Conservation (phyloP, 2,329 filamentous ascomycete genomes). For the Paecilomyces niveus region DNA sequence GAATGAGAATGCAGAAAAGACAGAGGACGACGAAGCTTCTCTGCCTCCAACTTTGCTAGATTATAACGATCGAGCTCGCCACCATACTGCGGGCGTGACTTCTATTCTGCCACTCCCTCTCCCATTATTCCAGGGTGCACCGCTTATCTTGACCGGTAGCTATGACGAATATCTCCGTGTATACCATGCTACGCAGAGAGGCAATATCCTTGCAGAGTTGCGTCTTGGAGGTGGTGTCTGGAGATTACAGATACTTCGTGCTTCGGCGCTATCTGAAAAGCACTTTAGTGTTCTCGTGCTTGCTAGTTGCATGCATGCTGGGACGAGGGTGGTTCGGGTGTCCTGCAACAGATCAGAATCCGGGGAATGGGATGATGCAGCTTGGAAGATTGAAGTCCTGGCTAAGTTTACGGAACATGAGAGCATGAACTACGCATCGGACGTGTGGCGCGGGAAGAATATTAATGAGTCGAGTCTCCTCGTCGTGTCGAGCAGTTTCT, state of each 20-base stretch:
- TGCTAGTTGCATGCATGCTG: constrained; percentile 91
- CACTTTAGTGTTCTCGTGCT: constrained; percentile 48
- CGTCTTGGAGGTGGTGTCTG: constrained; percentile 78
- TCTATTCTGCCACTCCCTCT: constrained; percentile 66
- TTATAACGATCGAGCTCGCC: constrained; percentile 44
- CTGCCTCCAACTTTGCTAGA: constrained; percentile 13
- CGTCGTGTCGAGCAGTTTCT: constrained; percentile 47
- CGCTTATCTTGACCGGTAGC: constrained; percentile 72
- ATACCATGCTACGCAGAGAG: constrained; percentile 30
- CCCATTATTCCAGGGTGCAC: constrained; percentile 35
- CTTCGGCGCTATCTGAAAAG: constrained; percentile 4
- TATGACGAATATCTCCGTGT: constrained; percentile 83
- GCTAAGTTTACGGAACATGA: constrained; percentile 74
- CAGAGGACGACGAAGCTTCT: constrained; percentile 5
- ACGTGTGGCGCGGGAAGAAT: constrained; percentile 37
- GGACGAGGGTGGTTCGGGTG: constrained; percentile 58
- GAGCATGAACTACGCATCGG: constrained; percentile 93
- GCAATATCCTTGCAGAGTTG: constrained; percentile 53
- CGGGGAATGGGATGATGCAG: constrained; percentile 32
- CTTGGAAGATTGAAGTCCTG: constrained; percentile 59
- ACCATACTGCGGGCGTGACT: constrained; percentile 78
- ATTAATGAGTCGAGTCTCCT: constrained; percentile 13
- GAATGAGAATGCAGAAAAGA: neutral
- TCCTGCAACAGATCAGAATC: constrained; percentile 12
- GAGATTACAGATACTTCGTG: constrained; percentile 58